These are phyloP conservation scores for Rhizoclosmatium sp. DNA, from an alignment of 192 early-diverging fungal species.

Conservation along the genomic window DNA sequence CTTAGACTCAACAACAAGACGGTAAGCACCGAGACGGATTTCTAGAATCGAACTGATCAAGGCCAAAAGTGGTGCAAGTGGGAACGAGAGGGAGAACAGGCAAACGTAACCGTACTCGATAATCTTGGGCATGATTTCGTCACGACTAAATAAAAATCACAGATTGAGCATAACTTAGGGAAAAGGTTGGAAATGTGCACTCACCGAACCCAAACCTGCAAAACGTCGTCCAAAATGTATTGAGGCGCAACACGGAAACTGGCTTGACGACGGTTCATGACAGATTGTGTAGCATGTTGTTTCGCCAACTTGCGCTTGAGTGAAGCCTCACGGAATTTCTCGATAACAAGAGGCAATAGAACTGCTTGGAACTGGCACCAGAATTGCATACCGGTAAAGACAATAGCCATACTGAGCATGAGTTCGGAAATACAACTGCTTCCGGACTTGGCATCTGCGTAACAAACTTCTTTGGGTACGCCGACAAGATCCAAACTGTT, in stretches of 20 bases:
- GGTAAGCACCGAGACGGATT: slow-evolving; percentile 63
- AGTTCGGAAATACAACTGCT: slow-evolving; percentile 59
- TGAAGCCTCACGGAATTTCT: not conserved
- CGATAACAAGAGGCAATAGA: slow-evolving; percentile 48
- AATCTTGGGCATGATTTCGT: slow-evolving; percentile 39
- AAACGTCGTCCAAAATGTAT: slow-evolving; percentile 29
- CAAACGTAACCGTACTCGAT: slow-evolving; percentile 77
- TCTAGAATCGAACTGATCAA: slow-evolving; percentile 66
- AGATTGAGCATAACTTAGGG: too few species aligned
- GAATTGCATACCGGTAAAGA: slow-evolving; percentile 66
- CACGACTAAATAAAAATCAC: not conserved
- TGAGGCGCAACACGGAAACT: slow-evolving; percentile 16
- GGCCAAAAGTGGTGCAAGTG: slow-evolving; percentile 74
- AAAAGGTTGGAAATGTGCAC: not conserved
- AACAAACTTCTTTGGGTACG: slow-evolving; percentile 22
- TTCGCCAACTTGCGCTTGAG: not conserved
- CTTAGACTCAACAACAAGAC: slow-evolving; percentile 35
- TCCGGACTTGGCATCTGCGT: not conserved
- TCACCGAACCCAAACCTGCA: slow-evolving; percentile 19
- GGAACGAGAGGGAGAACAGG: slow-evolving; percentile 72
- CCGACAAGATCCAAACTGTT: slow-evolving; percentile 5
- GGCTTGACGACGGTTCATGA: slow-evolving; percentile 1
- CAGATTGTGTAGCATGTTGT: not conserved
- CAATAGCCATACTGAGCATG: slow-evolving; percentile 67
- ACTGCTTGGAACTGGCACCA: slow-evolving; percentile 58